A percentile compares a stretch with the other conserved stretches of the same genome.
phyloP scores from a whole-genome alignment of 192 early-diverging fungal species.

The Coemansia sp. region DNA sequence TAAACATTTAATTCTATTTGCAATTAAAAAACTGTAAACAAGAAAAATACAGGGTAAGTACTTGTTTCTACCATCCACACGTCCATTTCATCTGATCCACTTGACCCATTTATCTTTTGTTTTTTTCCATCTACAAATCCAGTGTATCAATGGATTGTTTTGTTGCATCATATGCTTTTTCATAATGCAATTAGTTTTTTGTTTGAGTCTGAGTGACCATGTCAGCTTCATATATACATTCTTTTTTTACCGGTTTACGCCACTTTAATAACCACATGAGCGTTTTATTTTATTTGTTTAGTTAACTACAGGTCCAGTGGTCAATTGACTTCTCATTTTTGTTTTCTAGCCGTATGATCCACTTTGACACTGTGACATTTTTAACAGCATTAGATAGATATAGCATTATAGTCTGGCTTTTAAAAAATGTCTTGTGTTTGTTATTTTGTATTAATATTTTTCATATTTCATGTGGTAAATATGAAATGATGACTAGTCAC shows the following conservation, averaged over 20 bases:
- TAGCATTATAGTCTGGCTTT: not conserved
- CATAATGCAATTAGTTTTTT: not conserved
- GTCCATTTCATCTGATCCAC: no score
- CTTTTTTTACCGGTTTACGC: not conserved
- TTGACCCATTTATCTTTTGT: no score
- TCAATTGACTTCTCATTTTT: not conserved
- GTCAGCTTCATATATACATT: not conserved
- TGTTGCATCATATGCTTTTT: not conserved
- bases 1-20: no score
- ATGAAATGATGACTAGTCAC: not conserved
- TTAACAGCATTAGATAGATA: not conserved
- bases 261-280: not conserved
- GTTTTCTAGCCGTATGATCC: not conserved
- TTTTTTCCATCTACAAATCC: no score
- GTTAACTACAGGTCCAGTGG: not conserved
- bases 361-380: not conserved
- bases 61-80: no score
- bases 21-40: no score
- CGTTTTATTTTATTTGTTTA: not conserved
- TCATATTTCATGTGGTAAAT: no score
- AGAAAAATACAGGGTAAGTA: no score
- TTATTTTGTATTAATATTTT: not conserved
- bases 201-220: not conserved
- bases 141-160: no score
- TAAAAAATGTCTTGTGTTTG: not conserved